Evolutionary conservation across 768 basidiomycete species (phyloP).

Genomic region (Sporobolomyces pararoseus): DNA sequence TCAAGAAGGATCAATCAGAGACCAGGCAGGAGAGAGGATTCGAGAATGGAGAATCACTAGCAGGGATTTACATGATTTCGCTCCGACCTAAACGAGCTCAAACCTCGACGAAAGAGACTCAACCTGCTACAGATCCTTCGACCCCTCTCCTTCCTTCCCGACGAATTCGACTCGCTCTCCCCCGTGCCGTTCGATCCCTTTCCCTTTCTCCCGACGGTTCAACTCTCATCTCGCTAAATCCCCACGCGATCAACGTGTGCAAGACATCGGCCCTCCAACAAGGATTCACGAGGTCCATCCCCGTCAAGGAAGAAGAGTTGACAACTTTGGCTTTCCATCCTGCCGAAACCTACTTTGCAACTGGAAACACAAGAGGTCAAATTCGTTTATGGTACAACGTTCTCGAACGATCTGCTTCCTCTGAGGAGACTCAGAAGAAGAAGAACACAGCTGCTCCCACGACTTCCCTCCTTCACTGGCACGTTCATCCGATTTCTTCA

Average conservation of each 20-base stretch:
- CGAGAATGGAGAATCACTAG: neutral
- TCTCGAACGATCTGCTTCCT: constrained; percentile 46
- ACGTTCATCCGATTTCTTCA: constrained; percentile 85
- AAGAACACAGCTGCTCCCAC: constrained; percentile 56
- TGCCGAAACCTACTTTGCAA: constrained; percentile 86
- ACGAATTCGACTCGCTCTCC: constrained; percentile 40
- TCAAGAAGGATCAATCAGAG: neutral
- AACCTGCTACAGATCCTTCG: neutral
- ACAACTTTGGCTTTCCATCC: constrained; percentile 87
- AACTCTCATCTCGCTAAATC: constrained; percentile 71
- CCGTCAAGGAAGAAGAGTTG: constrained; percentile 65
- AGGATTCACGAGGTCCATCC: constrained; percentile 51
- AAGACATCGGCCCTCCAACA: constrained; percentile 56
- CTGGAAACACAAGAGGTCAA: constrained; percentile 78
- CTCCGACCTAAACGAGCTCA: constrained; percentile 17
- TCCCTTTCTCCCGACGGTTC: constrained; percentile 69
- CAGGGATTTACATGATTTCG: constrained; percentile 33
- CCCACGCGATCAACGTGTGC: constrained; percentile 69
- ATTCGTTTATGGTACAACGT: constrained; percentile 92
- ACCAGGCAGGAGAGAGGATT: neutral
- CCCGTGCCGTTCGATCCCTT: constrained; percentile 54
- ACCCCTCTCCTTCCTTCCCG: constrained; percentile 29
- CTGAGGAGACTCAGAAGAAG: neutral
- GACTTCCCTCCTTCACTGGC: constrained; percentile 89
- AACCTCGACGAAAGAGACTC: neutral